These are phyloP conservation scores for Cytospora mali DNA, from an alignment of 2,329 filamentous ascomycete genomes.

Conservation along the genomic window DNA sequence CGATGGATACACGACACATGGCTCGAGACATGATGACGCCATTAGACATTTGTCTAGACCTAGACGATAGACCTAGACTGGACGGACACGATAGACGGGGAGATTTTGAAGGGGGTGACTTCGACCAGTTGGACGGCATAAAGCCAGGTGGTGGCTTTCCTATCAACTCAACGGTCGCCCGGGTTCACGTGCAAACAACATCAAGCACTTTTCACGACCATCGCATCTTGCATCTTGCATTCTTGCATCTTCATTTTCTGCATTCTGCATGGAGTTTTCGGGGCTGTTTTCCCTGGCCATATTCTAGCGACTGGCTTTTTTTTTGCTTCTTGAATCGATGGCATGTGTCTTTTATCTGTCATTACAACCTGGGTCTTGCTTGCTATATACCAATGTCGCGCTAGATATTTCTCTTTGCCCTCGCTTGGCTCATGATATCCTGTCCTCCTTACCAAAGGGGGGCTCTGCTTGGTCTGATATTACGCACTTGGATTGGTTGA, in stretches of 20 bases:
- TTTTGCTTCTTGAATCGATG: background rate
- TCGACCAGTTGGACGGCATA: background rate
- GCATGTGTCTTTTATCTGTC: background rate
- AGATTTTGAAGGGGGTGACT: background rate
- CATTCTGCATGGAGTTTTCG: background rate
- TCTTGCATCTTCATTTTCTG: background rate
- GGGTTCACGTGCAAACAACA: background rate
- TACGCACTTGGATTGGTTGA: background rate
- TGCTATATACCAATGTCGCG: background rate
- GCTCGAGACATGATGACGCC: background rate
- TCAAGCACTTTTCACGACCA: background rate
- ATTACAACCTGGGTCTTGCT: background rate
- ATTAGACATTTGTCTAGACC: background rate
- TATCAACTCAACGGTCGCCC: background rate
- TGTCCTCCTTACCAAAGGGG: background rate
- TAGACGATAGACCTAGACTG: constrained; percentile 1
- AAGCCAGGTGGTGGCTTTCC: background rate
- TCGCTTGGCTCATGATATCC: background rate
- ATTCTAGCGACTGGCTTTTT: background rate
- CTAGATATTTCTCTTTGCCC: background rate
- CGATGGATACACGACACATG: background rate
- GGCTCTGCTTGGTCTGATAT: background rate
- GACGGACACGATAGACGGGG: background rate
- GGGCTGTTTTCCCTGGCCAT: background rate
- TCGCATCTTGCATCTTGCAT: background rate